phyloP scores from a whole-genome alignment of 164 flowering plant genomes.

The Vitis riparia region DNA sequence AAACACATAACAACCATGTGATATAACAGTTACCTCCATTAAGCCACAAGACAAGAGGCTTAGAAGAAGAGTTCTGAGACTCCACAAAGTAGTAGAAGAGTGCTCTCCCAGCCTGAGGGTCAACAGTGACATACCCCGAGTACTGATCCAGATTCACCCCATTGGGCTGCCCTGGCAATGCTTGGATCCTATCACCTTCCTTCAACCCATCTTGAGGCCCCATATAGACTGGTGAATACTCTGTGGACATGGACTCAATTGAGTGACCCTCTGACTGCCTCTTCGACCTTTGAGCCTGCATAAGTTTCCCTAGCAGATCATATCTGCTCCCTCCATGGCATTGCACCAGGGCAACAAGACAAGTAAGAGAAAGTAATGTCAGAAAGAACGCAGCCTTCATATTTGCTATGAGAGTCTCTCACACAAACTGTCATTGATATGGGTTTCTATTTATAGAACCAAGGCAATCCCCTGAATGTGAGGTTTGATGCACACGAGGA shows the following conservation, averaged over 20 bases:
- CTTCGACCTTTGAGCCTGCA: neutral
- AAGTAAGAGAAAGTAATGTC: neutral
- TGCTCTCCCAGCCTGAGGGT: constrained; percentile 11
- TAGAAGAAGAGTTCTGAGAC: constrained; percentile 2
- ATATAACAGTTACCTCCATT: constrained; percentile 15
- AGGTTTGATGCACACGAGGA: no score
- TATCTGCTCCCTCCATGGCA: constrained; percentile 5
- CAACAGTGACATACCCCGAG: constrained; percentile 22
- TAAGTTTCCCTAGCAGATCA: constrained; percentile 10
- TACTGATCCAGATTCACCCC: constrained; percentile 13
- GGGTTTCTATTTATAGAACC: no score
- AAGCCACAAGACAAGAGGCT: constrained; percentile 23
- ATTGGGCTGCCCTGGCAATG: constrained; percentile 32
- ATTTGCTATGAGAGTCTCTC: neutral
- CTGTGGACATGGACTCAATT: neutral
- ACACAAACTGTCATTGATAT: no score
- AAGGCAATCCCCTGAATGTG: no score
- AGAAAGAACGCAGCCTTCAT: constrained; percentile 6
- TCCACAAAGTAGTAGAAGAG: constrained; percentile 21
- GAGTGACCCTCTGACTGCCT: neutral
- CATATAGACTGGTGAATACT: constrained; percentile 28
- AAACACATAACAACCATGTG: neutral
- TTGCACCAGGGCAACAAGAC: constrained; percentile 5
- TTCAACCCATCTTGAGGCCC: constrained; percentile 26
- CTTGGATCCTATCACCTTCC: constrained; percentile 27